Conservation (phyloP, 305 asterid genomes). For the Andrographis paniculata region DNA sequence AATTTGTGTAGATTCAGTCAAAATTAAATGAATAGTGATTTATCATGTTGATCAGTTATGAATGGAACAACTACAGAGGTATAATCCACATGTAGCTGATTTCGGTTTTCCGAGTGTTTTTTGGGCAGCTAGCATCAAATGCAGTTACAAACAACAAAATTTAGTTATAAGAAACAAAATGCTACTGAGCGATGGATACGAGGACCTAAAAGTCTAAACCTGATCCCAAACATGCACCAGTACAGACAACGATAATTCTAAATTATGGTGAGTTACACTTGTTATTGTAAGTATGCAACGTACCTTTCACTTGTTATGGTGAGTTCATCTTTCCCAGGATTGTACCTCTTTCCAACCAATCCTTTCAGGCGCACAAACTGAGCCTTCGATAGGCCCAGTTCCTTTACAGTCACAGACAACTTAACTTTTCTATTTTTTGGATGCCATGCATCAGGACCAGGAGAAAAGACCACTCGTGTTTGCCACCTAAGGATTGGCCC, state of each 20-base stretch:
- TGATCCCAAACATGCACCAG: too few relatives aligned
- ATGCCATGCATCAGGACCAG: slow-evolving; percentile 96
- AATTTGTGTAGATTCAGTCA: too few relatives aligned
- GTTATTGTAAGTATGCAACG: slow-evolving; percentile 40
- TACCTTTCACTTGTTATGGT: slow-evolving; percentile 92
- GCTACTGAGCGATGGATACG: too few relatives aligned
- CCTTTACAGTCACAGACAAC: slow-evolving; percentile 75
- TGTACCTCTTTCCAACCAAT: slow-evolving; percentile 74
- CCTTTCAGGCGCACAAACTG: slow-evolving; percentile 70
- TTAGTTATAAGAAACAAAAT: too few relatives aligned
- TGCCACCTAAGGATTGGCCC: slow-evolving; percentile 91
- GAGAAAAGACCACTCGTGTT: slow-evolving; percentile 69
- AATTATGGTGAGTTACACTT: slow-evolving; percentile 96
- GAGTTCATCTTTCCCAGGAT: slow-evolving; percentile 90
- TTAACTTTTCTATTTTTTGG: slow-evolving; percentile 79
- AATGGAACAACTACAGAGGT: too few relatives aligned
- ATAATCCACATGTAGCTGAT: too few relatives aligned
- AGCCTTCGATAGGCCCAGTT: slow-evolving; percentile 70
- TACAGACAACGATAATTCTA: too few relatives aligned
- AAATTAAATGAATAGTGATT: slow-evolving; percentile 11
- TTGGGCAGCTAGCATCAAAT: too few relatives aligned
- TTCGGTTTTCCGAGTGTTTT: too few relatives aligned
- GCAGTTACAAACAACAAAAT: too few relatives aligned
- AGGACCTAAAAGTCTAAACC: too few relatives aligned
- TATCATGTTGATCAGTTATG: neutral